Base-by-base conservation (phyloP, 2,329 filamentous ascomycete genomes). In the Aspergillus niger region DNA sequence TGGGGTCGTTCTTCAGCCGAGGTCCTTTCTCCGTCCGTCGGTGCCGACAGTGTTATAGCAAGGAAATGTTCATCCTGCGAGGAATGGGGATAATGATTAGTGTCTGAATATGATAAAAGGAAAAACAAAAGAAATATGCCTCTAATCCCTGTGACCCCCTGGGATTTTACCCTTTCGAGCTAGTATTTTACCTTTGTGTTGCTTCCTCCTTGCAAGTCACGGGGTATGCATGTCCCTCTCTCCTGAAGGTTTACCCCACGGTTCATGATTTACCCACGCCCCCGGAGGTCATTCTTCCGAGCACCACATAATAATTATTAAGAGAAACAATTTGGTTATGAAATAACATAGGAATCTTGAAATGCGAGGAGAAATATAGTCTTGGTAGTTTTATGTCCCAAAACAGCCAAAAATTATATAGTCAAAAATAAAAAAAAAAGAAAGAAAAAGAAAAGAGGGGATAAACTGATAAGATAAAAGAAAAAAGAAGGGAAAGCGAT, bases 181-280 rank as follows among this genome's bases (percentile, higher is more conserved):
- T 30, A 30, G 41, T 11, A 44, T 20, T 6, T 24, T n/a, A 22
- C 20, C 15, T 11, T 15, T 49, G 17, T 15, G 44, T 49, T 49
- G 22, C 44, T 26, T 24, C 24, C 15, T 24, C 11, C 11, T 36
- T 36, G 32, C 32, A 36, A 36, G 32, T 36, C 32, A 36, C 32
- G 32, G 32, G 32, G 5, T 13, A 36, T 11, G 32, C 32, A 36
- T 13, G 32, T 30, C 11, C 28, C 11, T 5, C 32, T 36, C 20
- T 15, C 26, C 38, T 17, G 39, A 47, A 55, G 38, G 20, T 39
- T 55, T 55, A 44, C 53, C 53, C 53, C 53, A 64, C 59, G 65
- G 65, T 57, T 62, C 55, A 65, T 62, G 32, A 47, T 62, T 67
- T 67, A 66, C 50, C 64, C 62, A 62, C 47, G 55, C 53, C 59